These are phyloP conservation scores for Herpomyces periplanetae DNA, from an alignment of 2,329 filamentous ascomycete genomes.

Conservation along the genomic window DNA sequence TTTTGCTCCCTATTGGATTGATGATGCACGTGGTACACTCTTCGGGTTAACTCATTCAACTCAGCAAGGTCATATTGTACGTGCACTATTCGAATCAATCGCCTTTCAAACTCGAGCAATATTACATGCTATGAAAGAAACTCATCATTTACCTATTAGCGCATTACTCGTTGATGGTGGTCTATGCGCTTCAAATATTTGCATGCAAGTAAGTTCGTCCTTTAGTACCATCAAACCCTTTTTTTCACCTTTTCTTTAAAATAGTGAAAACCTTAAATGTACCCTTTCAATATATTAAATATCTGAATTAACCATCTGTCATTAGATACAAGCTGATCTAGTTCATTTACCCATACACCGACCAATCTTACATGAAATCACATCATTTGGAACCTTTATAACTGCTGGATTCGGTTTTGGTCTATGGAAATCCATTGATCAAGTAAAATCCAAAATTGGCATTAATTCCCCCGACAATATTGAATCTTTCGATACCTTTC, in stretches of 20 bases:
- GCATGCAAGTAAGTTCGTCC: slow-evolving; percentile 25
- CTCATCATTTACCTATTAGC: slow-evolving; percentile 32
- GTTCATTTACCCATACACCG: slow-evolving; percentile 47
- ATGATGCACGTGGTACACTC: slow-evolving; percentile 56
- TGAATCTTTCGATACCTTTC: slow-evolving; percentile 24
- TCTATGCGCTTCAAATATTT: slow-evolving; percentile 52
- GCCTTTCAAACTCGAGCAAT: slow-evolving; percentile 81
- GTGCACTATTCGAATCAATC: slow-evolving; percentile 57
- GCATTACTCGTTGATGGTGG: slow-evolving; percentile 53
- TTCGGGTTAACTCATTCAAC: slow-evolving; percentile 53
- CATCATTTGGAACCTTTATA: slow-evolving; percentile 51
- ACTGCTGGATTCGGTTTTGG: slow-evolving; percentile 50
- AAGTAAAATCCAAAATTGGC: too few relatives aligned
- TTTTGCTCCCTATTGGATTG: slow-evolving; percentile 79
- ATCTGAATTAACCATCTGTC: slow-evolving; percentile 3
- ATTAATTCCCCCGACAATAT: slow-evolving; percentile 35
- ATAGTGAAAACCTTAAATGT: slow-evolving; percentile 4
- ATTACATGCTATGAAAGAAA: slow-evolving; percentile 57
- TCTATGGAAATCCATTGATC: slow-evolving; percentile 33
- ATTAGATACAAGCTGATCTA: slow-evolving; percentile 40
- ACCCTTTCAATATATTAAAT: slow-evolving; percentile 3
- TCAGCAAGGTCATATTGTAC: slow-evolving; percentile 44
- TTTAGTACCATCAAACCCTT: slow-evolving; percentile 1
- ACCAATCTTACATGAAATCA: slow-evolving; percentile 62
- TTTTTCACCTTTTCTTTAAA: background rate